Conservation (phyloP, 129 eudicot species). For the Centrapalus pauciflorus region DNA sequence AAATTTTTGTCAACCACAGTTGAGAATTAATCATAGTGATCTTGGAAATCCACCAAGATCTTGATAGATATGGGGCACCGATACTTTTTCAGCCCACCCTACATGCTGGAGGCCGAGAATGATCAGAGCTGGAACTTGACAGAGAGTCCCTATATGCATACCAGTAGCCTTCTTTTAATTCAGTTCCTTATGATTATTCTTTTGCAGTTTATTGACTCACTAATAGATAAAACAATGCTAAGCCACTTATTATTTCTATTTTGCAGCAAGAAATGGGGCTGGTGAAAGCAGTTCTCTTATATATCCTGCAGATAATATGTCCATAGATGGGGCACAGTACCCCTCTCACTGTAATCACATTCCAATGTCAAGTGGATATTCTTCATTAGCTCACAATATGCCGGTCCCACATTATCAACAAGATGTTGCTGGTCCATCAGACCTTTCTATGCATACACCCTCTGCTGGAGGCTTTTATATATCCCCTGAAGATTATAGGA, state of each 20-base stretch:
- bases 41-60: not conserved
- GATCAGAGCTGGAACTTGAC: constrained; percentile 59
- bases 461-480: constrained; percentile 27
- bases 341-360: constrained; percentile 44
- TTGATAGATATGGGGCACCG: constrained; percentile 55
- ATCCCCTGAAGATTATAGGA: constrained; percentile 45
- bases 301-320: constrained; percentile 43
- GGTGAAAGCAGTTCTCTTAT: constrained; percentile 36
- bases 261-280: constrained; percentile 44
- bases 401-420: constrained; percentile 49
- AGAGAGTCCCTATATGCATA: constrained; percentile 45
- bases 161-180: constrained; percentile 28
- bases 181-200: not conserved
- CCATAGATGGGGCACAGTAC: constrained; percentile 38
- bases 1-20: constrained; percentile 8
- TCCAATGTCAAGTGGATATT: constrained; percentile 35
- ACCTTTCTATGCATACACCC: constrained; percentile 49
- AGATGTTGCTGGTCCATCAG: constrained; percentile 39
- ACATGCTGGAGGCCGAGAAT: constrained; percentile 41
- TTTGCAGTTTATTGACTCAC: not conserved
- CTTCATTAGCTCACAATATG: constrained; percentile 33
- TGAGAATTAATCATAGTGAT: constrained; percentile 2
- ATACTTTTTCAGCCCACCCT: constrained; percentile 41
- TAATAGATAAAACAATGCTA: not conserved
- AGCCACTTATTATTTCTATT: not conserved